Conservation (phyloP, 2,329 filamentous ascomycete genomes). For the Penicillium sp. region DNA sequence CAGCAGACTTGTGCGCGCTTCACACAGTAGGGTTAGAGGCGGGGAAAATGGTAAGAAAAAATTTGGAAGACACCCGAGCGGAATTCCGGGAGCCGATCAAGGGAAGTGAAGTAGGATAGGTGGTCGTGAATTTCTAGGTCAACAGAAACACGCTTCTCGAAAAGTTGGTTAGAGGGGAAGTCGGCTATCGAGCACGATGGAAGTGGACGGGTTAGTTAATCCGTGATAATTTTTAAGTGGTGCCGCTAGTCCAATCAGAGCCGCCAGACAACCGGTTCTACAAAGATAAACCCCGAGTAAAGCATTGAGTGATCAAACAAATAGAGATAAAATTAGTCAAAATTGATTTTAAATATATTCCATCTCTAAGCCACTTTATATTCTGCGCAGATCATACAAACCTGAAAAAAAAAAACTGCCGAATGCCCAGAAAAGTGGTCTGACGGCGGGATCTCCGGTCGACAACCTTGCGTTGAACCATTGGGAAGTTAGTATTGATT, state of each 20-base stretch:
- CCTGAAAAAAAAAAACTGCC: not conserved
- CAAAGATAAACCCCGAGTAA: not conserved
- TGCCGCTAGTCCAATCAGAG: conserved; percentile 44
- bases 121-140: conserved; percentile 22
- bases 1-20: conserved; percentile 42
- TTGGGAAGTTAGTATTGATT: not conserved
- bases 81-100: conserved; percentile 18
- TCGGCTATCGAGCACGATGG: conserved; percentile 26
- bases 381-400: not conserved
- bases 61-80: conserved; percentile 17
- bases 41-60: conserved; percentile 20
- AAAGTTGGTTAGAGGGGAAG: conserved; percentile 29
- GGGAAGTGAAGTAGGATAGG: conserved; percentile 11
- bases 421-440: not conserved
- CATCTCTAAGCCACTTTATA: not conserved
- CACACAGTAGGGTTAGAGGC: conserved; percentile 22
- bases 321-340: not conserved
- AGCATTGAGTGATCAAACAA: not conserved
- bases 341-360: not conserved
- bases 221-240: conserved; percentile 45
- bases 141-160: conserved; percentile 20
- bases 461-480: not conserved
- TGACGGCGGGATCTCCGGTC: not conserved
- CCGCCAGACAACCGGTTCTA: conserved; percentile 11
- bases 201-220: conserved; percentile 38